Conservation (phyloP, 805 yeast species). For the Yueomyces sinensis region DNA sequence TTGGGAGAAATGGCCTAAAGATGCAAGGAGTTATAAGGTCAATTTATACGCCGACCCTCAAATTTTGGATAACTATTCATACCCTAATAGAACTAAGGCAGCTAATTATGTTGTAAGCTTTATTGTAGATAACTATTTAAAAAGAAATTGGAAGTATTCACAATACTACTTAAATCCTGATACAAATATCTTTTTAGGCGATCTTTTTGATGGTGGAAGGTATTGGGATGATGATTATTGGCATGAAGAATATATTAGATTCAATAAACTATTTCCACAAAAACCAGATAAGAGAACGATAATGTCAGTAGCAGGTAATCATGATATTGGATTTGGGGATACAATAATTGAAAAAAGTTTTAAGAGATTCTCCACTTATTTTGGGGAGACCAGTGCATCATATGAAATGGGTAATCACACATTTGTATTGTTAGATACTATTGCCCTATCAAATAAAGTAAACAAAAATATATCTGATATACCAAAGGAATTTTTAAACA, state of each 20-base stretch:
- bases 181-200: conserved; percentile 72
- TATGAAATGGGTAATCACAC: conserved; percentile 56
- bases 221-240: conserved; percentile 65
- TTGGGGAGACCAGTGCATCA: conserved; percentile 54
- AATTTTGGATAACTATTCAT: conserved; percentile 76
- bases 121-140: conserved; percentile 67
- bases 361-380: conserved; percentile 52
- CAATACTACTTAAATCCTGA: conserved; percentile 57
- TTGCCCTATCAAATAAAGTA: conserved; percentile 55
- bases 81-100: conserved; percentile 50
- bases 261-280: conserved; percentile 50
- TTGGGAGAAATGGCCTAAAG: conserved; percentile 49
- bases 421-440: conserved; percentile 66
- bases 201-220: conserved; percentile 89
- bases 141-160: conserved; percentile 53
- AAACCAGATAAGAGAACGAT: conserved; percentile 31
- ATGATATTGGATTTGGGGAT: conserved; percentile 89
- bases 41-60: conserved; percentile 88
- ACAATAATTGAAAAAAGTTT: conserved; percentile 44
- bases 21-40: conserved; percentile 33
- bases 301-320: conserved; percentile 74
- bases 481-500: conserved; percentile 40
- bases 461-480: conserved; percentile 31
- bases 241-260: conserved; percentile 59
- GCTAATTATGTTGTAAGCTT: conserved; percentile 42